Evolutionary conservation across 495 filamentous ascomycete genomes (phyloP), one percentile per base, ranked within the genome.

Genomic region (Penicillium pancosmium): DNA sequence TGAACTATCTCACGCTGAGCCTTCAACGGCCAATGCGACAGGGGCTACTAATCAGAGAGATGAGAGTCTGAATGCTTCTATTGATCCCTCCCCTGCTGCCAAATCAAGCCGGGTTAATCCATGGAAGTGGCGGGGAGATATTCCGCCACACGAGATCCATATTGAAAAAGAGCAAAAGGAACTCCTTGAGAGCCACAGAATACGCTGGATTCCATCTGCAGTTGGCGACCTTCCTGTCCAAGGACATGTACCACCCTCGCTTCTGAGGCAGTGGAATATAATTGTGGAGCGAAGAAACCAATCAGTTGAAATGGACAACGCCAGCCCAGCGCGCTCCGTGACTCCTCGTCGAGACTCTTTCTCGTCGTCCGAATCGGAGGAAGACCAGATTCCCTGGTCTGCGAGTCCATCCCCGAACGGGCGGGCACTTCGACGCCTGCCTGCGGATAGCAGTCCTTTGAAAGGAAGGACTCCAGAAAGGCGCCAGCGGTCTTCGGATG

Each of bases 141-240:
- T 87, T 47, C 69, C 71, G 21, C 67, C 62, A 19, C 67, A 67
- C 48, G 79, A 87, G 61, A 69, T 85, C 25, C 73, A 59, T 34
- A 84, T 92, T 47, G 82, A 84, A 6, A 78, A 71, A 35, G 80
- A 84, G 15, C 91, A 96, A 65, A 70, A 73, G 50, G 63, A 74
- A 18, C 67, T 92, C 16, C 68, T 95, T 4, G 77, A 83, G n/a
- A 44, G 15, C 15, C 66, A 72, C 3, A 57, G 71, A 15, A 74
- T 83, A n/a, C 77, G 64, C 66, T 82, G 73, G 71, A 61, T 80
- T 34, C 79, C 78, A 27, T 69, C 76, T 18, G 46, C 55, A 13
- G 41, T 68, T 7, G 72, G 72, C 13, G 52, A 61, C 2, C 52
- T 50, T 16, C 38, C 41, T 36, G 65, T 69, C 21, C 60, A 57